These are phyloP conservation scores for Suillus lakei DNA, from an alignment of 768 basidiomycete genomes.

Conservation along the genomic window DNA sequence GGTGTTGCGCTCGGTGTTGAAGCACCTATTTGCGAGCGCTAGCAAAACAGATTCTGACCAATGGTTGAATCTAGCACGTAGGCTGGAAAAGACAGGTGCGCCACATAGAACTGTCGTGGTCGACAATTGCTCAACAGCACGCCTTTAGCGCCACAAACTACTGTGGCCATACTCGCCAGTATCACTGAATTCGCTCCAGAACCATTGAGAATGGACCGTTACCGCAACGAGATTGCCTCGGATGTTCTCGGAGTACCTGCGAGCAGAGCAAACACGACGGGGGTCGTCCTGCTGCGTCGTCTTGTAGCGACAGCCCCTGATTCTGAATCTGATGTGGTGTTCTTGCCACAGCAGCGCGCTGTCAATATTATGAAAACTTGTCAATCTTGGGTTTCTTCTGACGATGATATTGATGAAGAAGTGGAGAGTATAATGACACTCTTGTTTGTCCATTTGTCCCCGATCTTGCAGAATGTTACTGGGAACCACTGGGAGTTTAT, in stretches of 20 bases:
- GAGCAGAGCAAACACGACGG: slow-evolving; percentile 65
- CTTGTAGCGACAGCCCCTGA: slow-evolving; percentile 78
- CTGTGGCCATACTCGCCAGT: slow-evolving; percentile 67
- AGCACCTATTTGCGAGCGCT: slow-evolving; percentile 61
- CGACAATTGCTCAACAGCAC: slow-evolving; percentile 2
- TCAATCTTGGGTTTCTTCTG: slow-evolving; percentile 76
- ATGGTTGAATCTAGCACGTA: slow-evolving; percentile 77
- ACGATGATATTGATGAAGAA: slow-evolving; percentile 73
- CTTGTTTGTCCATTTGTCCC: slow-evolving; percentile 76
- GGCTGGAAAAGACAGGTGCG: slow-evolving; percentile 65
- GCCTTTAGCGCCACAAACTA: slow-evolving; percentile 65
- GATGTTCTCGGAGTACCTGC: slow-evolving; percentile 69
- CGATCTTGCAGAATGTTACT: slow-evolving; percentile 84
- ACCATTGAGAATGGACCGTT: slow-evolving; percentile 72
- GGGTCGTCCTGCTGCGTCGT: slow-evolving; percentile 68
- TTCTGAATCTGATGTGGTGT: slow-evolving; percentile 77
- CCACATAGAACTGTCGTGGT: slow-evolving; percentile 8
- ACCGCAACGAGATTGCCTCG: slow-evolving; percentile 91
- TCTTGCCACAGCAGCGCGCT: slow-evolving; percentile 83
- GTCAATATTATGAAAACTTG: slow-evolving; percentile 87
- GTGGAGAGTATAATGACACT: slow-evolving; percentile 79
- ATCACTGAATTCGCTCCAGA: slow-evolving; percentile 69
- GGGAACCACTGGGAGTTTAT: slow-evolving; percentile 94
- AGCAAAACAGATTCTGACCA: slow-evolving; percentile 69
- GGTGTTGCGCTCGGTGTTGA: slow-evolving; percentile 63